These are phyloP conservation scores for Pholiota molesta DNA, from an alignment of 768 basidiomycete species.

Conservation along the genomic window DNA sequence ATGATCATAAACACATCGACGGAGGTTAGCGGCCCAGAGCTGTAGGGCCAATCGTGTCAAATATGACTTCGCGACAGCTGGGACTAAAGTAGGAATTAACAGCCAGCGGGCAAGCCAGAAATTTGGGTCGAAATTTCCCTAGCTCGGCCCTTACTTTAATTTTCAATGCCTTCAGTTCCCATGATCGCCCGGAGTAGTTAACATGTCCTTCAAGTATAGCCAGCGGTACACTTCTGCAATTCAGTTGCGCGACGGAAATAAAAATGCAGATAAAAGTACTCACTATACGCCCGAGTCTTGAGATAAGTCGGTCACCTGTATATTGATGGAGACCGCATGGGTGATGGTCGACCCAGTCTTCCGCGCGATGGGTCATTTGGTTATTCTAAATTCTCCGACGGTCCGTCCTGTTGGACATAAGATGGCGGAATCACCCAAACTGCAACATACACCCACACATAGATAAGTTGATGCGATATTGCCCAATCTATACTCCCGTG, in stretches of 20 bases:
- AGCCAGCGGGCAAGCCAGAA: neutral
- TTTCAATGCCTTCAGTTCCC: neutral
- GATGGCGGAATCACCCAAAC: neutral
- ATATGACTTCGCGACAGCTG: neutral
- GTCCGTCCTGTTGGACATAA: neutral
- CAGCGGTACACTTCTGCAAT: neutral
- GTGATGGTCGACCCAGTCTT: neutral
- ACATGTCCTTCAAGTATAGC: neutral
- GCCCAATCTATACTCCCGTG: neutral
- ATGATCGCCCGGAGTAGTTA: neutral
- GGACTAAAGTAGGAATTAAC: neutral
- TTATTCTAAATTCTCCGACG: constrained; percentile 4
- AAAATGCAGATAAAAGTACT: constrained; percentile 1
- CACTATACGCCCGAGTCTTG: neutral
- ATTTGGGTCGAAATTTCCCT: neutral
- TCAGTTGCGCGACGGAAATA: constrained; percentile 1
- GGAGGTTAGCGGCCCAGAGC: neutral
- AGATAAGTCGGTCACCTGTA: constrained; percentile 1
- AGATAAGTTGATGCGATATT: neutral
- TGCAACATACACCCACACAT: constrained; percentile 3
- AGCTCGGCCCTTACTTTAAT: neutral
- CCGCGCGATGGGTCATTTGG: constrained; percentile 6
- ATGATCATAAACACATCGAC: neutral
- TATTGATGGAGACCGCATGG: constrained; percentile 8
- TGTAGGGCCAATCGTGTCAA: neutral